Base-by-base conservation (phyloP, 2,329 filamentous ascomycete species). In the Penicillium occitanis region DNA sequence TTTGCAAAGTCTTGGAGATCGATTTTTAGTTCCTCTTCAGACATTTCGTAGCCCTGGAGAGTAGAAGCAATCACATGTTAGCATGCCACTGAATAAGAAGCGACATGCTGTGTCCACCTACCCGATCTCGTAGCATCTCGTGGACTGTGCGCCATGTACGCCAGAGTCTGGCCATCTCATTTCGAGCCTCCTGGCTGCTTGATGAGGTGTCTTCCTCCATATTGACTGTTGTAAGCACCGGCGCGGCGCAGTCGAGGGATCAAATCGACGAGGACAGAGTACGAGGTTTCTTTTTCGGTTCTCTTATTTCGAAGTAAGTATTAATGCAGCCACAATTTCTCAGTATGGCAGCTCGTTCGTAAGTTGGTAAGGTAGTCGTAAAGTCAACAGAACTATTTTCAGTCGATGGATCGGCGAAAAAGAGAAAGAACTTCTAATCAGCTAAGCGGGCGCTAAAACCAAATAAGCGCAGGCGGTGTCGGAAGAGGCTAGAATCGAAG, bases 51-150 rank as follows among this genome's bases (percentile, higher is more conserved):
- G 73, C 96, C 95, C 93, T 97, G 78, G 19, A 61, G 63, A 19
- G 19, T 4, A 37, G n/a, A 14, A 35, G 14, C 11, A 35, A 57
- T 14, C 53, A 2, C 28, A 57, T 17, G 25, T 61, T 50, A 33
- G 40, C 6, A 37, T 35, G 0, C 2, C n/a, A 22, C 30, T 6
- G 33, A 57, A 57, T 33, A 40, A 22, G 37, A 40, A 25, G 33
- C 33, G 17, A 57, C 5, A 14, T 11, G 53, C 19, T 40, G n/a
- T 37, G 5, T 37, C 25, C 19, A 14, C 55, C 60, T 57, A 97
- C 93, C 78, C 94, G 84, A 79, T 98, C 95, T 68, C 87, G 85
- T 72, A 95, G 90, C 94, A 99, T 96, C 85, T 99, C 92, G 79
- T 96, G 92, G 59, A 93, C 89, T 8, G 95, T 99, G 80, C 89